Conservation (phyloP, 352 stramenopile genomes). For the Aphanomyces astaci region DNA sequence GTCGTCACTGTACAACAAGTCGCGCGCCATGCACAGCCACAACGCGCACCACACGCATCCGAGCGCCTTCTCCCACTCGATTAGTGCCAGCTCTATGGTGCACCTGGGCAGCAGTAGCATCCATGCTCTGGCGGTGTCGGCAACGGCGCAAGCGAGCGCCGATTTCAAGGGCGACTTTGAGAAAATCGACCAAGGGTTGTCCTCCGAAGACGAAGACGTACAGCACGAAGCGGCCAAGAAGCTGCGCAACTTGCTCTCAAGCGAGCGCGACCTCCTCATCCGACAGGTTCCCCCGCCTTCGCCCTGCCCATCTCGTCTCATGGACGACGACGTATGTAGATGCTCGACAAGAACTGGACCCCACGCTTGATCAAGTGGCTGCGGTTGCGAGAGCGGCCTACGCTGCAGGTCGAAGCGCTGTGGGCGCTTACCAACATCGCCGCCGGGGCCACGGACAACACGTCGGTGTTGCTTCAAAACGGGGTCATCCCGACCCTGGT, state of each 20-base stretch:
- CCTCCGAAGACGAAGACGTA: constrained; percentile 73
- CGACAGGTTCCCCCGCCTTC: too few relatives aligned
- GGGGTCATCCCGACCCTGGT: constrained; percentile 88
- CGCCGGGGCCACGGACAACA: constrained; percentile 85
- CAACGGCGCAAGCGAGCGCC: neutral
- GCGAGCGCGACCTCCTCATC: constrained; percentile 76
- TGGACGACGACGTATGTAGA: too few relatives aligned
- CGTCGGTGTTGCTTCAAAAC: constrained; percentile 87
- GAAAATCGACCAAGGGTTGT: constrained; percentile 70
- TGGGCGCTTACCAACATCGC: constrained; percentile 95
- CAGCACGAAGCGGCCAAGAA: constrained; percentile 83
- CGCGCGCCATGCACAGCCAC: constrained; percentile 16
- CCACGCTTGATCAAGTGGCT: constrained; percentile 81
- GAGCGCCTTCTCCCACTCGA: constrained; percentile 17
- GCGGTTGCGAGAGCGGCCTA: constrained; percentile 61
- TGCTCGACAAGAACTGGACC: constrained; percentile 86
- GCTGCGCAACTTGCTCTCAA: constrained; percentile 74
- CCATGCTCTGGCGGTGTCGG: constrained; percentile 8
- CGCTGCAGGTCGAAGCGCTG: constrained; percentile 88
- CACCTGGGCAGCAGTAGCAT: constrained; percentile 22
- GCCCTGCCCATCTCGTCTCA: too few relatives aligned
- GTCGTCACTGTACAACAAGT: constrained; percentile 12
- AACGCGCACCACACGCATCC: constrained; percentile 4
- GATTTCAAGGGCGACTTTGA: constrained; percentile 71
- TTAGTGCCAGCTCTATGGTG: constrained; percentile 22